A percentile compares a stretch with the other conserved stretches of the same genome.
These are phyloP conservation scores for Hyaloperonospora brassicae DNA, from an alignment of 352 stramenopile genomes.

Conservation along the genomic window DNA sequence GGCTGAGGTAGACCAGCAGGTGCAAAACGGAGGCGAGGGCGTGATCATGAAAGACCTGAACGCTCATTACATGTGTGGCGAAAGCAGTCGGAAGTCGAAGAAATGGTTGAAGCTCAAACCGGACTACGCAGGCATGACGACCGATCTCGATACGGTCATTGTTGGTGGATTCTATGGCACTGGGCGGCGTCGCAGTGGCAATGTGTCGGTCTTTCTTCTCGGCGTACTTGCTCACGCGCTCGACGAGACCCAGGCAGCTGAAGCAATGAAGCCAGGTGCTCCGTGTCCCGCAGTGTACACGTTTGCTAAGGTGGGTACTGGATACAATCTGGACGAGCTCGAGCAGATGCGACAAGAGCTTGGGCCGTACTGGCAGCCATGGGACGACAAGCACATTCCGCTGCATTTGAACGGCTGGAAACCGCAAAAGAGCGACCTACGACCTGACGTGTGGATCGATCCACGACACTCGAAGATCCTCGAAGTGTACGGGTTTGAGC, in stretches of 20 bases:
- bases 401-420: conserved; percentile 71
- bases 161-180: conserved; percentile 78
- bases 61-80: conserved; percentile 84
- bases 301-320: conserved; percentile 77
- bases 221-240: conserved; percentile 57
- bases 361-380: conserved; percentile 72
- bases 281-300: conserved; percentile 61
- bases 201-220: conserved; percentile 77
- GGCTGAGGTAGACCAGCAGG: conserved; percentile 63
- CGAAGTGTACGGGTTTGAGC: conserved; percentile 81
- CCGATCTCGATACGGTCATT: conserved; percentile 71
- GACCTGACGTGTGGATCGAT: conserved; percentile 78
- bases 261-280: conserved; percentile 42
- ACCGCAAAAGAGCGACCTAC: conserved; percentile 61
- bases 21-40: conserved; percentile 70
- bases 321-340: conserved; percentile 76
- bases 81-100: conserved; percentile 67
- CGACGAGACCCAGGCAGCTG: conserved; percentile 37
- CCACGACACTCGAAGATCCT: conserved; percentile 75
- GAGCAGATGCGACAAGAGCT: conserved; percentile 61
- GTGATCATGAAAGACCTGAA: conserved; percentile 83
- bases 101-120: conserved; percentile 86
- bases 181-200: conserved; percentile 59
- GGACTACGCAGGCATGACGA: conserved; percentile 83
- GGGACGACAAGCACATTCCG: conserved; percentile 62